Conservation (phyloP, 768 basidiomycete genomes). For the Cystofilobasidium macerans region DNA sequence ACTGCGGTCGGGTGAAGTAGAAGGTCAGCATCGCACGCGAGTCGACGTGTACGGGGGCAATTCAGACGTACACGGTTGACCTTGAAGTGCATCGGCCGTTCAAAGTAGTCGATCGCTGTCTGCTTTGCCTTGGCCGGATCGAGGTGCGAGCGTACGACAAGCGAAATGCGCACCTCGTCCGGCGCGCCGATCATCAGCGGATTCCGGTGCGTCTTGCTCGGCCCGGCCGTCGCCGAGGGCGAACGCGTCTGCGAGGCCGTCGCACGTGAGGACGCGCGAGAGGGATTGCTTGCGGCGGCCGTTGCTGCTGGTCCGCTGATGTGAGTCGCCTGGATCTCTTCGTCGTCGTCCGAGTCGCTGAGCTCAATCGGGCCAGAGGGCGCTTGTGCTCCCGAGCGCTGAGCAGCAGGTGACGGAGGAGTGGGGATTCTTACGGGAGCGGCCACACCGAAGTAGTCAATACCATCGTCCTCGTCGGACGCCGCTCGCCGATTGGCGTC, state of each 20-base stretch:
- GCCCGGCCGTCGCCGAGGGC: not conserved
- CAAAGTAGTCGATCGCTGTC: not conserved
- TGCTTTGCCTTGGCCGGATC: not conserved
- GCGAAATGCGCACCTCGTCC: not conserved
- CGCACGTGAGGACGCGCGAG: not conserved
- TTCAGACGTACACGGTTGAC: not conserved
- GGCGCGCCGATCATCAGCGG: conserved; percentile 3
- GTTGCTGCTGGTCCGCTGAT: not conserved
- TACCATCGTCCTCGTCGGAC: not conserved
- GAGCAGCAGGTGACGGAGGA: not conserved
- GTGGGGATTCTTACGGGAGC: not conserved
- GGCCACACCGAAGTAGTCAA: not conserved
- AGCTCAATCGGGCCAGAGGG: not conserved
- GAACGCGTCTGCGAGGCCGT: not conserved
- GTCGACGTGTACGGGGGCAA: too few relatives aligned
- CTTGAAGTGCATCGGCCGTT: not conserved
- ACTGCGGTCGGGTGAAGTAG: not conserved
- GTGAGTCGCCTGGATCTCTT: not conserved
- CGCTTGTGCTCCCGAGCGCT: not conserved
- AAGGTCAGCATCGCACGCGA: too few relatives aligned
- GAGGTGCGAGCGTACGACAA: not conserved
- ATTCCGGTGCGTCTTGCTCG: not conserved
- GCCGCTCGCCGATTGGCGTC: not conserved
- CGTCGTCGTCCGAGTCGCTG: conserved; percentile 4
- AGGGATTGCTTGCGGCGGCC: too few relatives aligned